Conservation (phyloP, 1,284 basidiomycete species). For the Fomitopsis betulina region DNA sequence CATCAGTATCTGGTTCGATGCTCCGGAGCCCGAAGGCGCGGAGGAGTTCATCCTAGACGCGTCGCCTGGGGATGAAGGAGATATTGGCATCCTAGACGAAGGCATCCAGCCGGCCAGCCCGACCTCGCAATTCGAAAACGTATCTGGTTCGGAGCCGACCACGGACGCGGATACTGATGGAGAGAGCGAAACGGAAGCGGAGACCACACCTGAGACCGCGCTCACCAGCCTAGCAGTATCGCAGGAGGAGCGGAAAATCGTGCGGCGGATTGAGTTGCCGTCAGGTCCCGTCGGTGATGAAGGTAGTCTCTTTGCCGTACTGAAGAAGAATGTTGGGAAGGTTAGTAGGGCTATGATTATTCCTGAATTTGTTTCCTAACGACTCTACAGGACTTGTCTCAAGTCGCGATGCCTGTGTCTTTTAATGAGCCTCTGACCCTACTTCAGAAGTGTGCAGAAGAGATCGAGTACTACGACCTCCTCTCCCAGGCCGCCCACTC, state of each 20-base stretch:
- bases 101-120: conserved; percentile 30
- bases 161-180: conserved; percentile 22
- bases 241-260: conserved; percentile 20
- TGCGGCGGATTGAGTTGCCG: conserved; percentile 63
- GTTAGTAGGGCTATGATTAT: conserved; percentile 30
- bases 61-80: conserved; percentile 38
- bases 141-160: conserved; percentile 12
- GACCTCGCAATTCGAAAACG: conserved; percentile 13
- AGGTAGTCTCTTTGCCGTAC: conserved; percentile 79
- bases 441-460: conserved; percentile 78
- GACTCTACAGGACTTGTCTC: conserved; percentile 68
- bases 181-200: conserved; percentile 11
- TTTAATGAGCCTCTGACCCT: conserved; percentile 88
- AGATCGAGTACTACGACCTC: conserved; percentile 76
- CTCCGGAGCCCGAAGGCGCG: conserved; percentile 52
- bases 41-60: conserved; percentile 67
- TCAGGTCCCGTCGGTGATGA: conserved; percentile 73
- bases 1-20: conserved; percentile 70
- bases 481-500: conserved; percentile 61
- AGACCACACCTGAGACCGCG: conserved; percentile 9
- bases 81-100: conserved; percentile 33
- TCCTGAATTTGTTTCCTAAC: neutral
- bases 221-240: conserved; percentile 1
- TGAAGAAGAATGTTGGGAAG: conserved; percentile 94
- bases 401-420: conserved; percentile 79